These are phyloP conservation scores for Pisolithus sp. DNA, from an alignment of 768 basidiomycete genomes.

Conservation along the genomic window DNA sequence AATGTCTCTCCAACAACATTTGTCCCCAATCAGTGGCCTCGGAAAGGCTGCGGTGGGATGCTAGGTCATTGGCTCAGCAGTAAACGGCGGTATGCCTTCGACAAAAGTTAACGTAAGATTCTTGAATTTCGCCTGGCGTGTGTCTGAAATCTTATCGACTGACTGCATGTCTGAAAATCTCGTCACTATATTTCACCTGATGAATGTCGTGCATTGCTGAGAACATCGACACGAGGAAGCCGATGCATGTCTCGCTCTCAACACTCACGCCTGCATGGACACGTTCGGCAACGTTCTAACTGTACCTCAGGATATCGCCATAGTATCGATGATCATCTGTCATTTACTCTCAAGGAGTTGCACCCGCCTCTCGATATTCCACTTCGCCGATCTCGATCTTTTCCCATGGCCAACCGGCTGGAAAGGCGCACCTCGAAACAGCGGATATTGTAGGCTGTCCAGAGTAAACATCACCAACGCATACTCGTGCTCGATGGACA, in stretches of 20 bases:
- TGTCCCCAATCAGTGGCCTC: slow-evolving; percentile 28
- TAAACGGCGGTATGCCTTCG: slow-evolving; percentile 21
- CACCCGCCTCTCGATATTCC: slow-evolving; percentile 28
- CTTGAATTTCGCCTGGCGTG: slow-evolving; percentile 14
- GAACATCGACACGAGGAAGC: slow-evolving; percentile 40
- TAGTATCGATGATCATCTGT: neutral
- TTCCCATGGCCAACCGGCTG: slow-evolving; percentile 14
- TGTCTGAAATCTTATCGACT: slow-evolving; percentile 2
- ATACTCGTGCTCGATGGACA: slow-evolving; percentile 56
- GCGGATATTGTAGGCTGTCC: slow-evolving; percentile 49
- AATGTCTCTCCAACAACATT: slow-evolving; percentile 8
- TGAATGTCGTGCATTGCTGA: slow-evolving; percentile 45
- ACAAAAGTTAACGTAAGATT: slow-evolving; percentile 32
- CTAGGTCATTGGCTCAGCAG: slow-evolving; percentile 28
- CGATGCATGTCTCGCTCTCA: slow-evolving; percentile 33
- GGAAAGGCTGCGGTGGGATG: slow-evolving; percentile 25
- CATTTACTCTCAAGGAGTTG: slow-evolving; percentile 35
- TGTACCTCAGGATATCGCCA: slow-evolving; percentile 7
- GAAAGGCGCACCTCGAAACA: slow-evolving; percentile 33
- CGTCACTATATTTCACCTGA: slow-evolving; percentile 27
- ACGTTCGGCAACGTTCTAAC: slow-evolving; percentile 35
- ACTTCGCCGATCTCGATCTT: slow-evolving; percentile 24
- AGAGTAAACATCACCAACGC: slow-evolving; percentile 49
- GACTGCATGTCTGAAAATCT: neutral
- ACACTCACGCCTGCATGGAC: slow-evolving; percentile 28